Percentiles rank a stretch among this genome's conserved stretches.
Conservation (phyloP, 164 flowering plant species). For the Echeveria elegans region DNA sequence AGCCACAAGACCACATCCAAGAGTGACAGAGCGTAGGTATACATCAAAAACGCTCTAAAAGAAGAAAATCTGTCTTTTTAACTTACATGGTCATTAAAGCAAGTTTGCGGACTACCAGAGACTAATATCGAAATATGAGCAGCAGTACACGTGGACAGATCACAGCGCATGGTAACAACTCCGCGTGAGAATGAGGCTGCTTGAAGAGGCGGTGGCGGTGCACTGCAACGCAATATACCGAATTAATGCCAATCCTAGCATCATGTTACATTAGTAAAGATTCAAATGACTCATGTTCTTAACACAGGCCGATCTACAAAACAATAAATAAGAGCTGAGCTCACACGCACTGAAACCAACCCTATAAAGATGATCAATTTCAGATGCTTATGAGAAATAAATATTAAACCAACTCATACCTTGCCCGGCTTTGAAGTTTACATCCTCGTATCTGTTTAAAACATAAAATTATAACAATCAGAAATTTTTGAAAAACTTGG, state of each 20-base stretch:
- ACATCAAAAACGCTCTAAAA: neutral
- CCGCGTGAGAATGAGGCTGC: slow-evolving; percentile 91
- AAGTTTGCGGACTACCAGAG: slow-evolving; percentile 87
- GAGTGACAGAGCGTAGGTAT: neutral
- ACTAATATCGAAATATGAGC: slow-evolving; percentile 80
- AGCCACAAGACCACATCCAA: neutral
- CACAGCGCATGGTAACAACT: slow-evolving; percentile 98
- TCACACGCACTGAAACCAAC: too few relatives aligned
- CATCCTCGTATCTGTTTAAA: slow-evolving; percentile 77
- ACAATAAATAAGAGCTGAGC: too few relatives aligned
- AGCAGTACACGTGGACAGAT: slow-evolving; percentile 82
- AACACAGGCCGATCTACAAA: too few relatives aligned
- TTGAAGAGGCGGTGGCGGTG: slow-evolving; percentile 94
- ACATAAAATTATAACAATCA: neutral
- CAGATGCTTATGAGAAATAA: neutral
- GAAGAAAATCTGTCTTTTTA: neutral
- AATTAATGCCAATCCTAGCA: neutral
- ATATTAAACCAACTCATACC: slow-evolving; percentile 30
- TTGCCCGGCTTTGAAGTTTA: slow-evolving; percentile 78
- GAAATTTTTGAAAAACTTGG: neutral
- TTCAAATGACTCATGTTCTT: too few relatives aligned
- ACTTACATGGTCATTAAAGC: slow-evolving; percentile 84
- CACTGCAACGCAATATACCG: slow-evolving; percentile 40
- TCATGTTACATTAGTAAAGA: too few relatives aligned
- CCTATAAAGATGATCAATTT: too few relatives aligned